These are phyloP conservation scores for Bryum argenteum DNA, from an alignment of 225 moss, liverwort and hornwort species.

Conservation along the genomic window DNA sequence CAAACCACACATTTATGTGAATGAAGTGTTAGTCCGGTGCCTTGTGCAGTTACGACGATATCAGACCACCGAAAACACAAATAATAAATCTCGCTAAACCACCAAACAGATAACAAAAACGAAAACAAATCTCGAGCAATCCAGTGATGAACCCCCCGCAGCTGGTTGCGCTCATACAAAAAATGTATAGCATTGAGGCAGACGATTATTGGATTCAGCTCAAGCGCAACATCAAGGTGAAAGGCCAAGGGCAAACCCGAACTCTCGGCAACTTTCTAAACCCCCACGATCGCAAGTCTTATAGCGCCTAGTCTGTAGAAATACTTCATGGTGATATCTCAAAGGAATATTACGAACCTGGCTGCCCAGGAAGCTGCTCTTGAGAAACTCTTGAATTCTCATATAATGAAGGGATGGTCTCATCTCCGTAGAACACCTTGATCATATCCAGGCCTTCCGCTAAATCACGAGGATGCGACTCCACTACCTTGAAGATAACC, in stretches of 20 bases:
- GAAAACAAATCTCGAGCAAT: constrained; percentile 4
- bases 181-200: background rate
- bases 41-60: background rate
- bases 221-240: constrained; percentile 8
- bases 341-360: constrained; percentile 45
- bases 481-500: constrained; percentile 91
- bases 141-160: constrained; percentile 2
- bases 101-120: background rate
- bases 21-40: background rate
- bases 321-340: background rate
- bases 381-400: constrained; percentile 92
- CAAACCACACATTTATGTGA: constrained; percentile 27
- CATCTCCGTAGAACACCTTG: constrained; percentile 83
- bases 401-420: constrained; percentile 81
- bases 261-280: background rate
- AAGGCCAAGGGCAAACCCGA: constrained; percentile 29
- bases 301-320: background rate
- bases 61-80: background rate
- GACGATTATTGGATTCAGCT: constrained; percentile 2
- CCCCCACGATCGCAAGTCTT: background rate
- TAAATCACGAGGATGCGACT: constrained; percentile 86
- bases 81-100: background rate
- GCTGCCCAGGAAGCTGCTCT: constrained; percentile 95
- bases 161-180: constrained; percentile 20
- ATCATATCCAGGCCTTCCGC: constrained; percentile 89